Base-by-base conservation (phyloP, 1,284 basidiomycete species). In the Pisolithus thermaeus region DNA sequence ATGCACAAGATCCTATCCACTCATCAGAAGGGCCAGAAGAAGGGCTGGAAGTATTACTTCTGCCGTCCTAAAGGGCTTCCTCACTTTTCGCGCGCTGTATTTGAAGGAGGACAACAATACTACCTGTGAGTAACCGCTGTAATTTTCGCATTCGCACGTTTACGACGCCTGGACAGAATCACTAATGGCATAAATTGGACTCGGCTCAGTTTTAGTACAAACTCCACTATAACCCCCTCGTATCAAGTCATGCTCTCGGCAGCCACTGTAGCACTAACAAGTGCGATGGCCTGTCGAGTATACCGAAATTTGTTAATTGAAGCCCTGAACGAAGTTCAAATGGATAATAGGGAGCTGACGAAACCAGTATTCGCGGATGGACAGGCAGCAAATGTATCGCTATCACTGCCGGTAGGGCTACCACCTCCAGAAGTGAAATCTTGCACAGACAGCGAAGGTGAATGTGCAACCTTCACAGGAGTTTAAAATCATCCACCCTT, bases 241-340 rank as follows among this genome's bases (percentile, higher is more conserved):
- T 38, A 53, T 35, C 61, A 62, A 28, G 22, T 56, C 25, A 35
- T 46, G 6, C 52, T 47, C 50, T 49, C 49, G 12, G 38, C 52
- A 45, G 66, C 66, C 32, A 60, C 60, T 12, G 18, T 68, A n/a
- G 58, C 65, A 25, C 54, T 69, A 7, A 61, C 60, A 7, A 63
- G 59, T 45, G 53, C 56, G n/a, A 70, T 70, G 63, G 61, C 65
- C 4, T 66, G 64, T 50, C 63, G 64, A 23, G 62, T 70, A 48
- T 70, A 62, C 57, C 61, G 66, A 22, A 61, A 68, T 36, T 71
- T 73, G 68, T 58, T 52, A 45, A 45, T 57, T 18, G 57, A 61
- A 40, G 35, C 52, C 14, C 39, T 50, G 22, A 32, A 51, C 14
- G 37, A 46, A 35, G 32, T 35, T 35, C 32, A 14, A 4, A 12